Evolutionary conservation across 371 early-diverging fungal species (phyloP).

Genomic region (Lichtheimia hyalospora): DNA sequence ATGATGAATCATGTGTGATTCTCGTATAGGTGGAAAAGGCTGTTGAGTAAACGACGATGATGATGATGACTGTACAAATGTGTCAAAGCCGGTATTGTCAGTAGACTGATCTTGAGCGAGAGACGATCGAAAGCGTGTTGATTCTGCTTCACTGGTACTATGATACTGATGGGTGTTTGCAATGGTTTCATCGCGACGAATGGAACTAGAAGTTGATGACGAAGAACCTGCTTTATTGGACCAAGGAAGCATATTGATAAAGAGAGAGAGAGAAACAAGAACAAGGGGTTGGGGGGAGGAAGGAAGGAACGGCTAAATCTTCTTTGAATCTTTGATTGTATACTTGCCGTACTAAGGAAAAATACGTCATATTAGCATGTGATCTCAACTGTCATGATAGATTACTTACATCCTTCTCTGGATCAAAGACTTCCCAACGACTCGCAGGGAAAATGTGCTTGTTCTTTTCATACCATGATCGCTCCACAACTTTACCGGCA

Average conservation of each 20-base stretch:
- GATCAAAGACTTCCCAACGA: slow-evolving; percentile 94
- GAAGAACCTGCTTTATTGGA: slow-evolving; percentile 14
- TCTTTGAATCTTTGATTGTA: slow-evolving; percentile 55
- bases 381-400: too few relatives aligned
- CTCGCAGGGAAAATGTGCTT: slow-evolving; percentile 96
- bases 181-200: slow-evolving; percentile 10
- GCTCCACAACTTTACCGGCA: slow-evolving; percentile 93
- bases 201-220: background rate
- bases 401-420: slow-evolving; percentile 68
- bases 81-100: slow-evolving; percentile 3
- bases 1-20: background rate
- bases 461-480: slow-evolving; percentile 93
- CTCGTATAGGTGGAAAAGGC: background rate
- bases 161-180: slow-evolving; percentile 11
- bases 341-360: slow-evolving; percentile 78
- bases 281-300: background rate
- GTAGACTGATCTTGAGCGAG: background rate
- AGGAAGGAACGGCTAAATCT: background rate
- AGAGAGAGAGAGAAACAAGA: background rate
- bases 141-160: background rate
- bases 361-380: too few relatives aligned
- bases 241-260: slow-evolving; percentile 12
- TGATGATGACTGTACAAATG: slow-evolving; percentile 5
- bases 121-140: slow-evolving; percentile 9
- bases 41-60: background rate